Conservation (phyloP, 2,329 filamentous ascomycete genomes). For the Ophiostoma sp. region DNA sequence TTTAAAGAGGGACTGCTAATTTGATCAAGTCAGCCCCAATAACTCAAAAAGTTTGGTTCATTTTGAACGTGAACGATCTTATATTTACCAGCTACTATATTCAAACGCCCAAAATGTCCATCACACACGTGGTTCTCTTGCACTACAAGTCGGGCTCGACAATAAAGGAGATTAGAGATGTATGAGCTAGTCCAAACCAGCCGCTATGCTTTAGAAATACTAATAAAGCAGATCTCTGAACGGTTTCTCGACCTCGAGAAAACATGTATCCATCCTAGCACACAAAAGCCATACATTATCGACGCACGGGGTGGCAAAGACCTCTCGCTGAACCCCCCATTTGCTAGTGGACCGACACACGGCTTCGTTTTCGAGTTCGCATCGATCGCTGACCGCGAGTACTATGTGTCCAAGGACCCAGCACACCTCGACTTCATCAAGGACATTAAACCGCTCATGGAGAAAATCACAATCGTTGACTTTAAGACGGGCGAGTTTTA, state of each 20-base stretch:
- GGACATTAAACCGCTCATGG: conserved; percentile 43
- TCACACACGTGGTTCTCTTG: conserved; percentile 25
- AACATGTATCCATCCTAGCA: conserved; percentile 56
- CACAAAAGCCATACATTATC: conserved; percentile 56
- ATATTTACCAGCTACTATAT: not conserved
- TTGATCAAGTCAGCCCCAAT: not conserved
- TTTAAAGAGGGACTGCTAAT: not conserved
- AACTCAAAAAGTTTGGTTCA: not conserved
- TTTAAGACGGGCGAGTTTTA: conserved; percentile 47
- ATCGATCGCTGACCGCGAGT: conserved; percentile 58
- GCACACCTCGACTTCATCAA: conserved; percentile 57
- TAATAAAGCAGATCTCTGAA: conserved; percentile 31
- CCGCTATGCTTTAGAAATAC: not conserved
- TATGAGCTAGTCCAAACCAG: not conserved
- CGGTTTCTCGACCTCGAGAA: conserved; percentile 48
- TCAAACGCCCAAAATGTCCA: conserved; percentile 16
- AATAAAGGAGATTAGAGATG: conserved; percentile 16
- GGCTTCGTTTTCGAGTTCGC: conserved; percentile 65
- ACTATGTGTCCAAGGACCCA: conserved; percentile 62
- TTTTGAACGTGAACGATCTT: not conserved
- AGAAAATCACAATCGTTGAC: conserved; percentile 55
- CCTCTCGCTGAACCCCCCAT: conserved; percentile 52
- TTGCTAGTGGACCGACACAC: conserved; percentile 57
- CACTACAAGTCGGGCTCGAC: conserved; percentile 19
- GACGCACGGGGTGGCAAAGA: conserved; percentile 55